Conservation (phyloP, 768 basidiomycete species). For the Lactarius psammicola region DNA sequence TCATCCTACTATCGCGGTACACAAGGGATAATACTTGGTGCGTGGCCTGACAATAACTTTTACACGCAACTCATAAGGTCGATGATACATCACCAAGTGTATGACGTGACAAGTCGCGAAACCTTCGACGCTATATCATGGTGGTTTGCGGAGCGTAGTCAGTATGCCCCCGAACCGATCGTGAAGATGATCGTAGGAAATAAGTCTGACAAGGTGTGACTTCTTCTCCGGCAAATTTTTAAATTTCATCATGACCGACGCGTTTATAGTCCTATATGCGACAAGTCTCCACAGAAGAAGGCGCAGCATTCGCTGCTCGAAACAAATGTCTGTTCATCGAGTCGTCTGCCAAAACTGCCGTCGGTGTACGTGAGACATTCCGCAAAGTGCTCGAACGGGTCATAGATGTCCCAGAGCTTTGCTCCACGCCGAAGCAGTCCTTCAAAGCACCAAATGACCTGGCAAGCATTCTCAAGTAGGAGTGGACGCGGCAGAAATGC, state of each 20-base stretch:
- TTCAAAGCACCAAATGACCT: conserved; percentile 26
- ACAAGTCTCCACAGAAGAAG: conserved; percentile 78
- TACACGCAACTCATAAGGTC: not conserved
- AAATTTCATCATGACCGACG: not conserved
- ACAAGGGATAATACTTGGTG: conserved; percentile 75
- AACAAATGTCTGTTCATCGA: conserved; percentile 88
- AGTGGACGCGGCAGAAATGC: too few relatives aligned
- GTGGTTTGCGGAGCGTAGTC: conserved; percentile 92
- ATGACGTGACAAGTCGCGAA: conserved; percentile 89
- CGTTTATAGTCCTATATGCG: conserved; percentile 73
- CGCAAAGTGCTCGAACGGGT: conserved; percentile 77
- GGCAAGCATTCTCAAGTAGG: conserved; percentile 1
- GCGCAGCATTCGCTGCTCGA: conserved; percentile 71
- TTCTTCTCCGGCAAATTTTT: not conserved
- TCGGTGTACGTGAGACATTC: conserved; percentile 76
- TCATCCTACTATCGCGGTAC: conserved; percentile 91
- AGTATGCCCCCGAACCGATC: conserved; percentile 78
- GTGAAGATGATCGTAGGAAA: conserved; percentile 93
- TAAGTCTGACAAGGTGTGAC: conserved; percentile 87
- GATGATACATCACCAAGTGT: conserved; percentile 52
- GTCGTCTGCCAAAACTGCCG: conserved; percentile 85
- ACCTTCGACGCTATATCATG: conserved; percentile 88
- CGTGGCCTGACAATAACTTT: conserved; percentile 16
- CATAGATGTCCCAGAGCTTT: conserved; percentile 75
- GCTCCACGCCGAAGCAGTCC: conserved; percentile 43